Conservation (phyloP, 2,329 filamentous ascomycete genomes). For the Colletotrichum sp. region DNA sequence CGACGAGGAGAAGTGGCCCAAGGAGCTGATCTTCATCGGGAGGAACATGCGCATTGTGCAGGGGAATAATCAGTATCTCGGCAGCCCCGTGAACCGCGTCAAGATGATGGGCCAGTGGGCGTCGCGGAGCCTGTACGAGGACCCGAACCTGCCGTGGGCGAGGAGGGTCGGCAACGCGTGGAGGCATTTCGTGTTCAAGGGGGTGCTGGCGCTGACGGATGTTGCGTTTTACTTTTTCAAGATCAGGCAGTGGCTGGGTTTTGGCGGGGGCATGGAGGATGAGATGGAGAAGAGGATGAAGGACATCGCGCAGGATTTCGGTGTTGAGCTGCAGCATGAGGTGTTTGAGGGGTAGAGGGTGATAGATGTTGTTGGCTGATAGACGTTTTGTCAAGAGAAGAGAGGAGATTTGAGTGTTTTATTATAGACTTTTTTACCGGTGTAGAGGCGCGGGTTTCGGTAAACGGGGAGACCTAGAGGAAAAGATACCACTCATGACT, state of each 20-base stretch:
- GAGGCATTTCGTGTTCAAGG: slow-evolving; percentile 80
- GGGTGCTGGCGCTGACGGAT: slow-evolving; percentile 78
- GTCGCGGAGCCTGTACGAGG: slow-evolving; percentile 80
- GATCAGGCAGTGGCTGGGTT: slow-evolving; percentile 75
- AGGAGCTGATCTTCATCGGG: slow-evolving; percentile 90
- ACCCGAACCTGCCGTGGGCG: slow-evolving; percentile 64
- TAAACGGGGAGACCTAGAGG: neutral
- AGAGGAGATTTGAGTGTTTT: neutral
- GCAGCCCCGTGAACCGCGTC: slow-evolving; percentile 87
- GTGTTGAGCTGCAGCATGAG: slow-evolving; percentile 86
- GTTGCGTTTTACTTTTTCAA: slow-evolving; percentile 84
- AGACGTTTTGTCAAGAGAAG: neutral
- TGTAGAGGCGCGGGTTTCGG: neutral
- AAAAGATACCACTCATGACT: neutral
- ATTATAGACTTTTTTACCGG: neutral
- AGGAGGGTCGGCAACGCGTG: slow-evolving; percentile 74
- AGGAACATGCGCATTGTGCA: slow-evolving; percentile 93
- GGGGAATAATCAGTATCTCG: slow-evolving; percentile 89
- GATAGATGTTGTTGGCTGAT: neutral
- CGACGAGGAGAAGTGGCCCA: slow-evolving; percentile 88
- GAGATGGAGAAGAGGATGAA: slow-evolving; percentile 89
- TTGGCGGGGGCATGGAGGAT: slow-evolving; percentile 90
- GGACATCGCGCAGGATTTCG: slow-evolving; percentile 87
- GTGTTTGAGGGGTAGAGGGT: slow-evolving; percentile 80
- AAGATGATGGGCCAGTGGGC: slow-evolving; percentile 96